Conservation (phyloP, 345 rosid species). For the Melastoma malabathricum region DNA sequence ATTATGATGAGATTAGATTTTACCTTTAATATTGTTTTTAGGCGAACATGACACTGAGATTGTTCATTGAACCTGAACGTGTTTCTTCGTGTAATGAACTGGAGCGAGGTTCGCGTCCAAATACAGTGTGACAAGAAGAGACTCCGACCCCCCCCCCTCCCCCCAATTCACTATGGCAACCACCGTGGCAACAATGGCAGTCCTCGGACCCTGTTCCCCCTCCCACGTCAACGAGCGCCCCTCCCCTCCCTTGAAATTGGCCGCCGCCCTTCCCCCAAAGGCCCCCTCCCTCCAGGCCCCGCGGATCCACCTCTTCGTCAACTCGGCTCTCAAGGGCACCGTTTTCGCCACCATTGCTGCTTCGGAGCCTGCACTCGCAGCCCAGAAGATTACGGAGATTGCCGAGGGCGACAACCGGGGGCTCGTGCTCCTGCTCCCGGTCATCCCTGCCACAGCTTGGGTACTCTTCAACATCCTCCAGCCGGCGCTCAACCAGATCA, state of each 20-base stretch:
- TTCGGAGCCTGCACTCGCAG: conserved; percentile 68
- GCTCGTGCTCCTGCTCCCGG: conserved; percentile 59
- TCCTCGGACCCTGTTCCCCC: conserved; percentile 42
- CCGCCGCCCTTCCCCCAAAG: conserved; percentile 20
- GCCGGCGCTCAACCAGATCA: conserved; percentile 81
- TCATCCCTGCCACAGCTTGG: conserved; percentile 81
- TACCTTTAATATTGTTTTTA: too few relatives aligned
- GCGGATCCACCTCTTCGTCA: conserved; percentile 14
- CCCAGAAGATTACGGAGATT: conserved; percentile 60
- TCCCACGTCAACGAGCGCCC: conserved; percentile 14
- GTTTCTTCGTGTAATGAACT: too few relatives aligned
- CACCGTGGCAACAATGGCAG: conserved; percentile 53
- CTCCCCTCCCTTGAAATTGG: conserved; percentile 20
- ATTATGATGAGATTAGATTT: too few relatives aligned
- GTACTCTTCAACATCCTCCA: conserved; percentile 87
- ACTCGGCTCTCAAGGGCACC: conserved; percentile 60
- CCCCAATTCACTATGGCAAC: conserved; percentile 60
- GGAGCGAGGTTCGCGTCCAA: too few relatives aligned
- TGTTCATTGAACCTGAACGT: too few relatives aligned
- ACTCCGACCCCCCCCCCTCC: too few relatives aligned
- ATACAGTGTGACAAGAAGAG: too few relatives aligned
- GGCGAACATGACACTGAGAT: too few relatives aligned
- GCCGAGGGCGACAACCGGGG: conserved; percentile 86
- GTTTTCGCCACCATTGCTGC: conserved; percentile 57
- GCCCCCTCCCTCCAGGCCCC: conserved; percentile 15